These are phyloP conservation scores for Saussurea involucrata DNA, from an alignment of 129 eudicot species.

Conservation along the genomic window DNA sequence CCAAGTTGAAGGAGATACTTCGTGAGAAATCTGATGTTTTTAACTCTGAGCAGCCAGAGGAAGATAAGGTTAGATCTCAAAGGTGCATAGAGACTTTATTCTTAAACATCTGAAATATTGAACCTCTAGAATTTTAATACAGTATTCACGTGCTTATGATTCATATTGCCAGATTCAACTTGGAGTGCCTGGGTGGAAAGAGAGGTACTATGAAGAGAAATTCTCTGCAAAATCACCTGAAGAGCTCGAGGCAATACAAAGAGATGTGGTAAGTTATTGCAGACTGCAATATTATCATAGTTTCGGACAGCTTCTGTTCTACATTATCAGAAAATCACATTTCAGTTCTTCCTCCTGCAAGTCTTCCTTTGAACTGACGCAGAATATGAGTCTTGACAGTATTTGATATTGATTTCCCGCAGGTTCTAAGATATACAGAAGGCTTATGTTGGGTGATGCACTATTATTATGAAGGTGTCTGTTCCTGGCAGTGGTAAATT, in stretches of 20 bases:
- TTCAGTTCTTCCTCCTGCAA: not conserved
- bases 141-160: not conserved
- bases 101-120: too few species aligned
- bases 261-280: conserved; percentile 59
- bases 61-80: conserved; percentile 59
- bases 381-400: not conserved
- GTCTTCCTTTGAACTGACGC: not conserved
- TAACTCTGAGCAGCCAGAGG: conserved; percentile 51
- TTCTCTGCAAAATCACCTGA: conserved; percentile 57
- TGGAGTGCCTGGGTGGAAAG: conserved; percentile 82
- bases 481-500: conserved; percentile 9
- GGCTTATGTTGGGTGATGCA: conserved; percentile 14
- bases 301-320: not conserved
- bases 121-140: not conserved
- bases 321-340: not conserved
- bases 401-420: not conserved
- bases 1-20: conserved; percentile 58
- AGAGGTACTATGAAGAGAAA: conserved; percentile 79
- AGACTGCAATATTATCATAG: not conserved
- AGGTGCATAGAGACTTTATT: not conserved
- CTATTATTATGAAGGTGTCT: not conserved
- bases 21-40: conserved; percentile 67
- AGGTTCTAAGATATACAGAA: conserved; percentile 6
- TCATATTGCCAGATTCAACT: conserved; percentile 42
- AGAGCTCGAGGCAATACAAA: conserved; percentile 52